Percentiles rank a stretch among this genome's conserved stretches.
These are phyloP conservation scores for Tremellales sp. DNA, from an alignment of 1,284 basidiomycete species.

Conservation along the genomic window DNA sequence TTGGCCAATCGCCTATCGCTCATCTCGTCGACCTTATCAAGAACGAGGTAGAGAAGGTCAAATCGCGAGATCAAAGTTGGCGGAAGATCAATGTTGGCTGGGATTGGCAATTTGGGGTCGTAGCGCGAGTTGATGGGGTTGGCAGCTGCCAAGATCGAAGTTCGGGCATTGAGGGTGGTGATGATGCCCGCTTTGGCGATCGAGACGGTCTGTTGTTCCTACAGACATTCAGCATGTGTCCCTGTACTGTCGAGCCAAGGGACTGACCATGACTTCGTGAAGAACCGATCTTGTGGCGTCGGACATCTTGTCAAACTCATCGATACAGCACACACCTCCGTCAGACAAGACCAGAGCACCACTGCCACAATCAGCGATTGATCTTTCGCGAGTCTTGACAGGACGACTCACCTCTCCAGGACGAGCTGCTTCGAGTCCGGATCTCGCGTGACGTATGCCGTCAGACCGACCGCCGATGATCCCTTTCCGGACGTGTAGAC, in stretches of 20 bases:
- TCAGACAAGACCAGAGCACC: slow-evolving; percentile 95
- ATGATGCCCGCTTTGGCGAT: slow-evolving; percentile 99
- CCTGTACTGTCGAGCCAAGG: not conserved
- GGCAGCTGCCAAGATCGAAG: slow-evolving; percentile 93
- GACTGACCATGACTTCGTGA: slow-evolving; percentile 94
- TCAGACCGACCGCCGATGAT: slow-evolving; percentile 95
- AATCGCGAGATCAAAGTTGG: slow-evolving; percentile 97
- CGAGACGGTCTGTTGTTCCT: slow-evolving; percentile 99
- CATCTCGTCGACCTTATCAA: slow-evolving; percentile 89
- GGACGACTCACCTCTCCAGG: slow-evolving; percentile 69
- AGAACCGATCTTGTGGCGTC: slow-evolving; percentile 93
- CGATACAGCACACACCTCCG: slow-evolving; percentile 97
- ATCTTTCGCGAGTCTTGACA: not conserved
- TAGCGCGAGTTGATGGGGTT: slow-evolving; percentile 97
- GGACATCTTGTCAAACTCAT: slow-evolving; percentile 99
- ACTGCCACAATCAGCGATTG: slow-evolving; percentile 50
- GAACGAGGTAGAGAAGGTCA: slow-evolving; percentile 93
- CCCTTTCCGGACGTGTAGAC: slow-evolving; percentile 97
- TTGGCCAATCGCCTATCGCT: slow-evolving; percentile 86
- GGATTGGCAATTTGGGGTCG: slow-evolving; percentile 81
- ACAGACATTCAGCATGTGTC: slow-evolving; percentile 4
- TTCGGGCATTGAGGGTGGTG: slow-evolving; percentile 94
- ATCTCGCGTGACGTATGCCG: slow-evolving; percentile 95
- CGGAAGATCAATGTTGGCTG: slow-evolving; percentile 81
- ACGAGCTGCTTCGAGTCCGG: slow-evolving; percentile 98